Conservation (phyloP, 257 asterid species). For the Lantana camara region DNA sequence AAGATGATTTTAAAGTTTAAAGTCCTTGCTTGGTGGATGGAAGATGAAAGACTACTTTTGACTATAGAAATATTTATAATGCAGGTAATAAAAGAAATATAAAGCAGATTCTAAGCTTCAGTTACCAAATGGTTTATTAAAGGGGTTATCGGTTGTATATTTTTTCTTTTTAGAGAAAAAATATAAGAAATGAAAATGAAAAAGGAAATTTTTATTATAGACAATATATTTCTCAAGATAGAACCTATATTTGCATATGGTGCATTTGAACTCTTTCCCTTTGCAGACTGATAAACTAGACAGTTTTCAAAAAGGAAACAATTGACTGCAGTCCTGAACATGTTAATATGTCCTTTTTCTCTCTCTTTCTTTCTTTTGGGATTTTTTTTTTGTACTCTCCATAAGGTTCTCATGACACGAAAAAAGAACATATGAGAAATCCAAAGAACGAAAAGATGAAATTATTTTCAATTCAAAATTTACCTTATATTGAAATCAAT, state of each 20-base stretch:
- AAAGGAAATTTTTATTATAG: too few species aligned
- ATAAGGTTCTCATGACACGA: constrained; percentile 9
- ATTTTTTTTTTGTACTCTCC: not conserved
- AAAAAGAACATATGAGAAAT: constrained; percentile 6
- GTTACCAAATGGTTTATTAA: not conserved
- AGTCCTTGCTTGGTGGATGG: not conserved
- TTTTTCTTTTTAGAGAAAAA: not conserved
- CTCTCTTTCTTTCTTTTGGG: too few species aligned
- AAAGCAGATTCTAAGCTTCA: not conserved
- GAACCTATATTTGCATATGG: not conserved
- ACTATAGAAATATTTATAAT: not conserved
- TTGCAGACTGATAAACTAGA: not conserved
- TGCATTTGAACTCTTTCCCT: not conserved
- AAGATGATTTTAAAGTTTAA: not conserved
- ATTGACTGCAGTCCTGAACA: not conserved
- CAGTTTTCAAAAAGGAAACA: not conserved
- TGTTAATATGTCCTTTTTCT: not conserved
- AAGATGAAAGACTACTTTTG: constrained; percentile 17
- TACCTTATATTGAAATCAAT: constrained; percentile 94
- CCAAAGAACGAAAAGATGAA: not conserved
- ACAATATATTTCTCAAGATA: not conserved
- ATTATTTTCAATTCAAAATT: not conserved
- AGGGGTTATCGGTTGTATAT: constrained; percentile 9
- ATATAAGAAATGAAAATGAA: not conserved
- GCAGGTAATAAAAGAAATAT: not conserved